Percentiles rank a stretch among this genome's conserved stretches.
phyloP scores from a whole-genome alignment of 2,329 filamentous ascomycete genomes.

The Paecilomyces variotii region DNA sequence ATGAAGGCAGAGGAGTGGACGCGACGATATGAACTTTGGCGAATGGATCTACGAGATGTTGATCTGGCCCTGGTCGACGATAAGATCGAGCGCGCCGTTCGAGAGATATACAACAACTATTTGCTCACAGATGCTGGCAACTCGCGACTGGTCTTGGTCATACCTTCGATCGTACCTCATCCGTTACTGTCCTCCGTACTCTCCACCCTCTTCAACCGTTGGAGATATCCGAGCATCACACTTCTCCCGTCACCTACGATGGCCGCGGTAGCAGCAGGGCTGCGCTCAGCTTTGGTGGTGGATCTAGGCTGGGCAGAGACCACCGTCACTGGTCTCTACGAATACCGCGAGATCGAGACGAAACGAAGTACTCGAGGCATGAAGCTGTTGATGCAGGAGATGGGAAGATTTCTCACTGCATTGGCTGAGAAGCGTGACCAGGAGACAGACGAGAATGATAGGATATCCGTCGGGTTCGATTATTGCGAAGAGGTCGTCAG shows the following conservation, averaged over 20 bases:
- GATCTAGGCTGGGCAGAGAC: slow-evolving; percentile 94
- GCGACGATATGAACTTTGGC: slow-evolving; percentile 62
- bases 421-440: slow-evolving; percentile 14
- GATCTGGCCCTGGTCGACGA: slow-evolving; percentile 78
- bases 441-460: slow-evolving; percentile 26
- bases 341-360: slow-evolving; percentile 73
- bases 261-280: slow-evolving; percentile 66
- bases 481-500: slow-evolving; percentile 73
- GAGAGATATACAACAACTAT: slow-evolving; percentile 75
- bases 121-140: slow-evolving; percentile 55
- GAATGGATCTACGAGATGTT: slow-evolving; percentile 60
- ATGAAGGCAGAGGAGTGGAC: slow-evolving; percentile 37
- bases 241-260: slow-evolving; percentile 72
- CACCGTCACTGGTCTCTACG: slow-evolving; percentile 75
- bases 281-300: slow-evolving; percentile 77
- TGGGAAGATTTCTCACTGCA: slow-evolving; percentile 42
- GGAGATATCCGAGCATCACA: slow-evolving; percentile 72
- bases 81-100: slow-evolving; percentile 72
- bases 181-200: slow-evolving; percentile 68
- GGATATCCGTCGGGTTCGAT: slow-evolving; percentile 55
- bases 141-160: slow-evolving; percentile 63
- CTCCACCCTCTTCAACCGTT: slow-evolving; percentile 70
- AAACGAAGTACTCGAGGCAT: slow-evolving; percentile 66
- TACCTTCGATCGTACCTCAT: slow-evolving; percentile 71
- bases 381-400: slow-evolving; percentile 60